phyloP scores from a whole-genome alignment of 1,284 basidiomycete genomes.

The Malassezia sympodialis region DNA sequence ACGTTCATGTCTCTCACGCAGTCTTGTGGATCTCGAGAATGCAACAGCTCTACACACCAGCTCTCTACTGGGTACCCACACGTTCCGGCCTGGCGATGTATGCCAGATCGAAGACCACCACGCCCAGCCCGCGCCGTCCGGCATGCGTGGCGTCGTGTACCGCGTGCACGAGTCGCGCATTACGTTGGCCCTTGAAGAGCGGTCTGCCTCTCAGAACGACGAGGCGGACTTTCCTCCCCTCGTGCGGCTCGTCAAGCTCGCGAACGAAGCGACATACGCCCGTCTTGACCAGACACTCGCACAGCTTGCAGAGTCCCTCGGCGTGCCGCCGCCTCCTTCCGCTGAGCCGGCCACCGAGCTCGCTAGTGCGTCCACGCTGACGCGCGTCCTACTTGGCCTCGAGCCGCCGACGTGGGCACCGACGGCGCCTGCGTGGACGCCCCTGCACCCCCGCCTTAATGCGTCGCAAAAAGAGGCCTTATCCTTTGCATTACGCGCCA shows the following conservation, averaged over 20 bases:
- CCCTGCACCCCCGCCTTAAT: conserved; percentile 70
- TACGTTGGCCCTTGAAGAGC: conserved; percentile 9
- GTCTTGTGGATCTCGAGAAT: conserved; percentile 70
- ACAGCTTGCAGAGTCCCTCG: conserved; percentile 22
- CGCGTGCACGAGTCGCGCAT: conserved; percentile 6
- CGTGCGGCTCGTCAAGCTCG: conserved; percentile 75
- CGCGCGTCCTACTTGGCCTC: conserved; percentile 26
- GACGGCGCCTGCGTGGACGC: conserved; percentile 47
- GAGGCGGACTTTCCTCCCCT: conserved; percentile 61
- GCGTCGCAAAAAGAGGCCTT: conserved; percentile 72
- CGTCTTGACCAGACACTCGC: conserved; percentile 49
- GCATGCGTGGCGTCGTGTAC: conserved; percentile 51
- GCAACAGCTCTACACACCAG: conserved; percentile 67
- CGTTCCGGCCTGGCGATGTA: conserved; percentile 71
- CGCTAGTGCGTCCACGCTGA: conserved; percentile 23
- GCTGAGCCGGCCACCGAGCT: conserved; percentile 6
- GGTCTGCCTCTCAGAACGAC: not conserved
- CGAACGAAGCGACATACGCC: conserved; percentile 82
- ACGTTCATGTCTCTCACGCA: conserved; percentile 32
- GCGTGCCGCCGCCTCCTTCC: conserved; percentile 6
- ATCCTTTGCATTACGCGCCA: conserved; percentile 59
- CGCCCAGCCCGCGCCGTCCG: not conserved
- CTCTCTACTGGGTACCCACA: conserved; percentile 69
- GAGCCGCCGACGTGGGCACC: conserved; percentile 23
- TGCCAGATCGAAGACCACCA: conserved; percentile 66